A percentile compares a stretch with the other conserved stretches of the same genome.
phyloP scores from a whole-genome alignment of 305 asterid genomes.

The Fraxinus sp. region DNA sequence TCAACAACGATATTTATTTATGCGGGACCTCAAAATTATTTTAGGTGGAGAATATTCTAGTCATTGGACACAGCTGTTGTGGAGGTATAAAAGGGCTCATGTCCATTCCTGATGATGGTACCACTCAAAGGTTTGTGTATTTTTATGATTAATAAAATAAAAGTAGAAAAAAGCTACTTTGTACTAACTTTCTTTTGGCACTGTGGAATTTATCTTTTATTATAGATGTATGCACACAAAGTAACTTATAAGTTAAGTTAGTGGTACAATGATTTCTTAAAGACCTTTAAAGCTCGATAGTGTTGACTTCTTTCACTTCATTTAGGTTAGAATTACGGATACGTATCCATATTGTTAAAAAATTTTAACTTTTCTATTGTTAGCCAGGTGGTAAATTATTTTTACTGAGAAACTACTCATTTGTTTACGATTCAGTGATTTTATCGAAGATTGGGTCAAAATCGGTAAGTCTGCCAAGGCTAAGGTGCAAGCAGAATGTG shows the following conservation, averaged over 20 bases:
- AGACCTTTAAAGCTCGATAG: neutral
- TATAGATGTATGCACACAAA: neutral
- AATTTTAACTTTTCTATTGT: neutral
- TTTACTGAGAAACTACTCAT: neutral
- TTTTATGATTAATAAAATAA: neutral
- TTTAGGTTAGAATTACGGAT: neutral
- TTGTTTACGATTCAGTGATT: slow-evolving; percentile 44
- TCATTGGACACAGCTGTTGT: slow-evolving; percentile 92
- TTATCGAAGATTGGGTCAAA: slow-evolving; percentile 87
- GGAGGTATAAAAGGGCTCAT: slow-evolving; percentile 92
- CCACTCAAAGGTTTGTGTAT: slow-evolving; percentile 50
- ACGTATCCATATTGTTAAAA: neutral
- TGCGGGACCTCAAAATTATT: neutral
- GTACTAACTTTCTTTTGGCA: neutral
- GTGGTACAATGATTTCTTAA: neutral
- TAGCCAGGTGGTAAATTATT: neutral
- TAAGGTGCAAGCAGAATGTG: slow-evolving; percentile 50
- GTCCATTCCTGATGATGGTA: slow-evolving; percentile 84
- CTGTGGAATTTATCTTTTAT: neutral
- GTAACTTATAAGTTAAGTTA: neutral
- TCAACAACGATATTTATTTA: neutral
- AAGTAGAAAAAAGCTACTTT: neutral
- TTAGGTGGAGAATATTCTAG: slow-evolving; percentile 83
- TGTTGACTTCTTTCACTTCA: neutral
- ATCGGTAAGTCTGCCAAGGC: slow-evolving; percentile 66